Evolutionary conservation across 129 eudicot genomes (phyloP), one percentile per base, ranked within the genome.

Genomic region (Helichrysum umbraculigerum): DNA sequence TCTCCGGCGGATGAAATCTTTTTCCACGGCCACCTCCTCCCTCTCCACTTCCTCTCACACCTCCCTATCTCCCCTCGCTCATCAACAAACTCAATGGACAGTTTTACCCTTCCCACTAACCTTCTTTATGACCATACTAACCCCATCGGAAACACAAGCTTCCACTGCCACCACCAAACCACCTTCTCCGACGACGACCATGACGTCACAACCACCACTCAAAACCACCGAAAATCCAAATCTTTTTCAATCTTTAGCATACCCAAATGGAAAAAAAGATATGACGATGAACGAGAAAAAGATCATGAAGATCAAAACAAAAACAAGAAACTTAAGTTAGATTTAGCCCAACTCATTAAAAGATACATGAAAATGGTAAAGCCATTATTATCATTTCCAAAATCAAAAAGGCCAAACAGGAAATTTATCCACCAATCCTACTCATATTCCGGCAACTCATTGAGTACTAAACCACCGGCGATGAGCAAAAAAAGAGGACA

Each of bases 1-100:
- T 81, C 98, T 76, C 98, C 98, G 14, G 98, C 98, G 1, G 98
- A 84, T 62, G 96, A 93, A 2, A 93, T 93, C 70, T 93, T 93
- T 91, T 87, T 85, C 68, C 97, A 90, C 52, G 98, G 98, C 65
- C 98, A 90, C 77, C 85, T 93, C 58, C 96, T 93, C 35, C 98
- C 98, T 71, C 97, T 93, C 52, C 98, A 88, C 78, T 85, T 76
- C 81, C 87, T 93, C 70, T 75, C 96, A 63, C 88, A 86, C 70
- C 85, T 79, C 78, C 76, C 87, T 44, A 72, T 78, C 69, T 83
- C 98, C 10, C 92, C 98, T 71, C 90, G 96, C 47, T 80, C 87
- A 15, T 93, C 98, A 29, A 90, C 92, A 6, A 85, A 90, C 73
- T 90, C 98, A 14, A 29, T 88, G 63, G 98, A 90, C 86, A 90